phyloP scores from a whole-genome alignment of 2,329 filamentous ascomycete genomes.

The Aciculosporium take region DNA sequence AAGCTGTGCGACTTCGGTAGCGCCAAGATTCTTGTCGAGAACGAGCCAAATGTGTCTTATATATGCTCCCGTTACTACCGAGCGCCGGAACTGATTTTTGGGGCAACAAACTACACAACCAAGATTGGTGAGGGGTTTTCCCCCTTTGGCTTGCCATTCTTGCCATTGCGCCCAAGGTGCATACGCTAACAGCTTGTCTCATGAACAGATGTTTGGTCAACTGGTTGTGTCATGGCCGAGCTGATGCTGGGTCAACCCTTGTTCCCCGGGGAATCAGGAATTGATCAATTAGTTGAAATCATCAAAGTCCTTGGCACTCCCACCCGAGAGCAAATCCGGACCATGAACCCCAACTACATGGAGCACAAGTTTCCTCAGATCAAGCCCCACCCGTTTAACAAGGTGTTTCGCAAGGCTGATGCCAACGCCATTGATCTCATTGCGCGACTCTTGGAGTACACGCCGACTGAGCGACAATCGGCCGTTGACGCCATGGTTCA shows the following conservation, averaged over 20 bases:
- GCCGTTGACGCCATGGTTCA: conserved; percentile 96
- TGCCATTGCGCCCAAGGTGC: background rate
- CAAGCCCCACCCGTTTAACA: conserved; percentile 97
- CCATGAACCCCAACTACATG: conserved; percentile 99
- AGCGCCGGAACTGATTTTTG: conserved; percentile 94
- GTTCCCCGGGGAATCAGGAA: conserved; percentile 95
- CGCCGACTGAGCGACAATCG: conserved; percentile 83
- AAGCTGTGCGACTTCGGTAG: conserved; percentile 99
- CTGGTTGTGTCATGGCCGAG: conserved; percentile 97
- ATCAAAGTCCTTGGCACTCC: conserved; percentile 98
- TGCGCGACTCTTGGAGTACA: conserved; percentile 87
- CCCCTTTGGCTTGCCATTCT: conserved; percentile 5
- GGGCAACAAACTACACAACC: conserved; percentile 97
- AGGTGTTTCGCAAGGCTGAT: conserved; percentile 96
- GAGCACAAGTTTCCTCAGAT: conserved; percentile 99
- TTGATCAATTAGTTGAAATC: conserved; percentile 96
- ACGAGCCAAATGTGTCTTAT: conserved; percentile 98
- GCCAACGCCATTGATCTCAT: conserved; percentile 89
- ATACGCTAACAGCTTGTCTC: conserved; percentile 20
- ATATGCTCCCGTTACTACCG: conserved; percentile 99
- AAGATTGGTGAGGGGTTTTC: conserved; percentile 73
- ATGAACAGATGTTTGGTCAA: conserved; percentile 98
- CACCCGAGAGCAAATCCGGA: conserved; percentile 93
- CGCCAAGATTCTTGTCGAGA: conserved; percentile 95
- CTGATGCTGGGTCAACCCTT: conserved; percentile 96